Percentiles rank a stretch among this genome's conserved stretches.
phyloP scores from a whole-genome alignment of 768 basidiomycete genomes.

The Neoboletus magnificus region DNA sequence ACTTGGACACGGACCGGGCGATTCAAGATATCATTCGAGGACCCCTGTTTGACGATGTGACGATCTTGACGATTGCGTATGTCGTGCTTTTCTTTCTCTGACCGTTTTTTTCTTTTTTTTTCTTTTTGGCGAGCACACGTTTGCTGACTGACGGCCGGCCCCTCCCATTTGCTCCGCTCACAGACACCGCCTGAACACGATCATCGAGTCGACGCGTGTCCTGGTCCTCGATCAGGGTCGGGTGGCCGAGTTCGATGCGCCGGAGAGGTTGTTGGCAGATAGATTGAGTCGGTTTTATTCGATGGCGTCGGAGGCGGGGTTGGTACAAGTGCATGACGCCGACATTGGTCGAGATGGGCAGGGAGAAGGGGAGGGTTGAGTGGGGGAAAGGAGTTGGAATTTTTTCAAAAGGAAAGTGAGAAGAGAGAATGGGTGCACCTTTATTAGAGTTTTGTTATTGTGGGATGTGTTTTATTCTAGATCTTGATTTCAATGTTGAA shows the following conservation, averaged over 20 bases:
- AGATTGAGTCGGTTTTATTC: conserved; percentile 56
- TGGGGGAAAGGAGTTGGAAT: no score
- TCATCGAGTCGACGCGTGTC: conserved; percentile 76
- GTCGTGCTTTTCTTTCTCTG: conserved; percentile 22
- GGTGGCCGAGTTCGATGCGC: conserved; percentile 81
- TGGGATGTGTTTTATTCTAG: no score
- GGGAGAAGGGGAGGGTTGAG: neutral
- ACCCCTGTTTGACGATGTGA: conserved; percentile 70
- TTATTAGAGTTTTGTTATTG: no score
- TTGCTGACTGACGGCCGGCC: neutral
- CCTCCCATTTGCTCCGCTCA: neutral
- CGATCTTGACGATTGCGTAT: conserved; percentile 85
- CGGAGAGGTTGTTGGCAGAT: conserved; percentile 58
- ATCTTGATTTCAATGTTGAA: no score
- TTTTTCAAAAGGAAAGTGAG: no score
- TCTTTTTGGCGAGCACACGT: no score
- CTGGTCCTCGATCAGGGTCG: conserved; percentile 80
- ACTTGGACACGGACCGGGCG: conserved; percentile 84
- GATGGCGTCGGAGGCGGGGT: conserved; percentile 63
- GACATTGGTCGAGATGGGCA: neutral
- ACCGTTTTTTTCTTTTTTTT: no score
- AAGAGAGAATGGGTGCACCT: no score
- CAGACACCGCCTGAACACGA: conserved; percentile 80
- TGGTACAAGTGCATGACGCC: conserved; percentile 25
- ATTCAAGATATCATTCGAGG: conserved; percentile 88